Conservation (phyloP, 2,329 filamentous ascomycete species). For the Daldinia sp. region DNA sequence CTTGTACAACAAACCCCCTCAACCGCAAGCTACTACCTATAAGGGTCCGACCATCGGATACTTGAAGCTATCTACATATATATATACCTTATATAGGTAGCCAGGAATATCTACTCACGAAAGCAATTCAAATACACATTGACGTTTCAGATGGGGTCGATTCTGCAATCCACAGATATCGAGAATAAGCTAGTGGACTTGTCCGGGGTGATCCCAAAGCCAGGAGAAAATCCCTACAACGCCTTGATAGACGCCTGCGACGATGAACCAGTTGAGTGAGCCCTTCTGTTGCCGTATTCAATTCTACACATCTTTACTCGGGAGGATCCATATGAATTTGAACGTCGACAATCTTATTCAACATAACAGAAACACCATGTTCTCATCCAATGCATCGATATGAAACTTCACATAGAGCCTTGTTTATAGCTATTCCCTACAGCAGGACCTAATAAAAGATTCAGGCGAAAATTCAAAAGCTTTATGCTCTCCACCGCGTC, state of each 20-base stretch:
- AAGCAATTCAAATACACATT: neutral
- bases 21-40: neutral
- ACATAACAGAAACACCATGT: neutral
- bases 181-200: constrained; percentile 63
- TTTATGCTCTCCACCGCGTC: constrained; percentile 77
- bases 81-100: too few species aligned
- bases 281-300: constrained; percentile 3
- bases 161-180: constrained; percentile 52
- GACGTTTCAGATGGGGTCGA: constrained; percentile 45
- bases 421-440: neutral
- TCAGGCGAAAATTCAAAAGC: constrained; percentile 72
- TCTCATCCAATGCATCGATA: neutral
- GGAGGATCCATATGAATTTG: neutral
- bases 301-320: neutral
- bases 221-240: constrained; percentile 77
- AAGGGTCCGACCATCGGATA: neutral
- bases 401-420: neutral
- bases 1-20: neutral
- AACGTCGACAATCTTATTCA: neutral
- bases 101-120: neutral
- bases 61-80: neutral
- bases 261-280: constrained; percentile 67
- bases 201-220: constrained; percentile 58
- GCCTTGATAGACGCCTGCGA: constrained; percentile 74
- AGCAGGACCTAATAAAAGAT: constrained; percentile 16